Evolutionary conservation across 2,329 filamentous ascomycete species (phyloP).

Genomic region (Fusarium humuli): DNA sequence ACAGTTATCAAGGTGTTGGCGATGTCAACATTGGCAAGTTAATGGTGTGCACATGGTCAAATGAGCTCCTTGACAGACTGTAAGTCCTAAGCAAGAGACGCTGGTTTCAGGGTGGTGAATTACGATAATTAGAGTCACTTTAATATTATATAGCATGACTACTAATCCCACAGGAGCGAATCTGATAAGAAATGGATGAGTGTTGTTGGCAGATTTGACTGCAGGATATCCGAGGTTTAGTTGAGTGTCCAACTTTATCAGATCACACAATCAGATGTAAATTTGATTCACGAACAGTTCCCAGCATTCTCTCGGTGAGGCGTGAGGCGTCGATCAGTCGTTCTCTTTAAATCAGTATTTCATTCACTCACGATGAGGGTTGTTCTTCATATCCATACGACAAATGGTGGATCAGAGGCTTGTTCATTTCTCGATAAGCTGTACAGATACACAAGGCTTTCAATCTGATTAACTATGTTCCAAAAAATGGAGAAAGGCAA

Average conservation of each 20-base stretch:
- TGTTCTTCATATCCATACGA: not conserved
- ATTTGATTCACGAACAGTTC: not conserved
- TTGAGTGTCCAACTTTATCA: not conserved
- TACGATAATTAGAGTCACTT: not conserved
- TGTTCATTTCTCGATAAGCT: not conserved
- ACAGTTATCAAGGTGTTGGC: not conserved
- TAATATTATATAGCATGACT: not conserved
- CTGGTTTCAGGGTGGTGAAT: not conserved
- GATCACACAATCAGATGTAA: not conserved
- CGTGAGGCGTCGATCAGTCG: not conserved
- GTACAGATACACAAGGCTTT: not conserved
- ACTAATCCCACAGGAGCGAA: not conserved
- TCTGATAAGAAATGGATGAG: not conserved
- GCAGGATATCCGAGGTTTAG: not conserved
- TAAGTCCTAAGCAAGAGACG: not conserved
- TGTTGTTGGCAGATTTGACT: not conserved
- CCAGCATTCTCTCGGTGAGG: not conserved
- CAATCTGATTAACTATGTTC: not conserved
- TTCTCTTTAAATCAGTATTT: not conserved
- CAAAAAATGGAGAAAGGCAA: not conserved
- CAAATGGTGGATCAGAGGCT: not conserved
- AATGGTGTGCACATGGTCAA: not conserved
- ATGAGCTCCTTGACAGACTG: not conserved
- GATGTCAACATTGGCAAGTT: not conserved
- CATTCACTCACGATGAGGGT: not conserved